Base-by-base conservation (phyloP, 305 asterid species). In the Solanum hybrid region DNA sequence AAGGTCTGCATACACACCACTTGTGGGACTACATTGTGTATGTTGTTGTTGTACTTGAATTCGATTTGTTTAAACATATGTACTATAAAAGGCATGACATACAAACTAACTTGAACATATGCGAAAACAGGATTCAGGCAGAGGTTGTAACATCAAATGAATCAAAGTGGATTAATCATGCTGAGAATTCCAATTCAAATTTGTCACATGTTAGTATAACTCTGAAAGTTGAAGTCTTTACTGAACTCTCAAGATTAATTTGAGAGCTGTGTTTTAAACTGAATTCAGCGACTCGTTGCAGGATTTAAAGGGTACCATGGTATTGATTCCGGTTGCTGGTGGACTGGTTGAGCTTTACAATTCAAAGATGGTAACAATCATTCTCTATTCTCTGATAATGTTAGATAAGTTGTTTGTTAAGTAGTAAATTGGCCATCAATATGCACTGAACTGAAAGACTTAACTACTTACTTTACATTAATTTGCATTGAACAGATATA, bases 281-380 rank as follows among this genome's bases (percentile, higher is more conserved):
- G 38, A 86, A 29, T 31, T n/a, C 20, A 3, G 5, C 31, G 1
- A 71, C 60, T 34, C 40, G 10, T 46, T 84, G 91, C 94, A 97
- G 98, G 95, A 90, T 72, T 64, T 69, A 46, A 91, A 86, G 73
- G 99, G 96, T 85, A 95, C 99, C 72, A 96, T 90, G 81, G 98
- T 95, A 92, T 86, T 96, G 34, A 91, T 97, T 77, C 99, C 98
- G 1, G 92, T 94, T 72, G 88, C 87, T 29, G 95, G 95, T 89
- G 98, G 97, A 81, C 88, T 97, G 29, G 91, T 97, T 86, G 98
- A 97, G 90, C 94, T 97, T 87, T 94, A 91, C 79, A 91, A 93
- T 88, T 60, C 93, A 79, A 93, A 94, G 69, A 92, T 90, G 38
- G 99, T 97, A 91, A 89, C 91, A 17, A n/a, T 75, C 79, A 16